These are phyloP conservation scores for Rubus parviflorus DNA, from an alignment of 306 rosid species.

Conservation along the genomic window DNA sequence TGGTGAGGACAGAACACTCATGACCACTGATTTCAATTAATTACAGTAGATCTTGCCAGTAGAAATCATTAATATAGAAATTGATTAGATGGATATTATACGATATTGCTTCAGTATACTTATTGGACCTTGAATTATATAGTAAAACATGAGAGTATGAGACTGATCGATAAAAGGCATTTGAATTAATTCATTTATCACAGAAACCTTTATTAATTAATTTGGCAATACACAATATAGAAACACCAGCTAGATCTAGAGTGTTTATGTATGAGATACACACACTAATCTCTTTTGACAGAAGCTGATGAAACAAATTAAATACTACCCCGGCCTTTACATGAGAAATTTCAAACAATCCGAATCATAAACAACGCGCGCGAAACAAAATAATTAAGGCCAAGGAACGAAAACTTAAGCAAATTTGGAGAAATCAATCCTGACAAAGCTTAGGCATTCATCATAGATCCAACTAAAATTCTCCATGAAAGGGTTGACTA, in stretches of 20 bases:
- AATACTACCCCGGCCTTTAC: background rate
- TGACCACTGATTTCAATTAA: background rate
- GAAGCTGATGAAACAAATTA: background rate
- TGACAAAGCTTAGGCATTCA: constrained; percentile 57
- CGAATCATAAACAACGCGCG: background rate
- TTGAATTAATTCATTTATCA: background rate
- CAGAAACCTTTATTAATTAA: background rate
- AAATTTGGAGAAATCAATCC: constrained; percentile 36
- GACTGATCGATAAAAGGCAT: background rate
- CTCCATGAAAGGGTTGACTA: constrained; percentile 57
- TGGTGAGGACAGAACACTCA: background rate
- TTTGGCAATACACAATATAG: background rate
- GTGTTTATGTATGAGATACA: background rate
- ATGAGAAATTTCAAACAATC: background rate
- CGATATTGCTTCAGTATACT: background rate
- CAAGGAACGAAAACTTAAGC: background rate
- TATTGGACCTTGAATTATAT: background rate
- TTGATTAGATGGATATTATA: background rate
- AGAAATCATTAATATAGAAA: background rate
- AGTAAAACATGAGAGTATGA: background rate
- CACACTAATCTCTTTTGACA: background rate
- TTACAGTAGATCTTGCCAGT: background rate
- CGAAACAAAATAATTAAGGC: background rate
- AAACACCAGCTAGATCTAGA: background rate
- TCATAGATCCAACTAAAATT: constrained; percentile 74